A percentile compares a stretch with the other conserved stretches of the same genome.
These are phyloP conservation scores for Byssothecium circinans DNA, from an alignment of 2,329 filamentous ascomycete genomes.

Conservation along the genomic window DNA sequence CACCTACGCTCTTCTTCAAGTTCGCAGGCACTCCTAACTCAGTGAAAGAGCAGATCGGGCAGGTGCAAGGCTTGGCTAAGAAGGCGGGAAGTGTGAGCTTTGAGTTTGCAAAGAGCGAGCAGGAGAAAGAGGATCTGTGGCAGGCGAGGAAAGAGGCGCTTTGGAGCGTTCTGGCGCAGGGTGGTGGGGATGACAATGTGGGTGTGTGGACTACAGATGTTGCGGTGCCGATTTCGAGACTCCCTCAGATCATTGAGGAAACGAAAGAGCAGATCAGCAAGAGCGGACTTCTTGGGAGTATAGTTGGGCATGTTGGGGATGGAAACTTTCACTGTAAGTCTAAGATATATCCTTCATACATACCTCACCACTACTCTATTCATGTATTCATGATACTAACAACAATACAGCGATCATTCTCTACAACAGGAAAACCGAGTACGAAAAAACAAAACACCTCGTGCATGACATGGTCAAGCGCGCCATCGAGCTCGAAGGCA, in stretches of 20 bases:
- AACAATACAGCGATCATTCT: conserved; percentile 58
- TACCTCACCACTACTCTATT: not conserved
- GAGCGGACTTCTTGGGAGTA: conserved; percentile 64
- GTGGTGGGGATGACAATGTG: conserved; percentile 57
- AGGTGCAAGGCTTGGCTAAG: conserved; percentile 65
- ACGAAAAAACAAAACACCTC: conserved; percentile 66
- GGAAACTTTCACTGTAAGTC: conserved; percentile 69
- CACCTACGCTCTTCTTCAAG: conserved; percentile 74
- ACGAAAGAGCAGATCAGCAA: conserved; percentile 68
- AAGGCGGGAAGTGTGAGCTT: conserved; percentile 65
- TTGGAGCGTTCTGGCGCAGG: conserved; percentile 71
- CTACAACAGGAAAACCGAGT: conserved; percentile 66
- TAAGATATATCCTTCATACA: not conserved
- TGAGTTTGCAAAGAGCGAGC: conserved; percentile 65
- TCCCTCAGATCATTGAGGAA: conserved; percentile 76
- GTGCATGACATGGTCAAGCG: conserved; percentile 85
- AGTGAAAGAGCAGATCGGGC: conserved; percentile 76
- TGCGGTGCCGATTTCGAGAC: conserved; percentile 70
- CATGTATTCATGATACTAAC: not conserved
- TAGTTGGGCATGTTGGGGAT: conserved; percentile 75
- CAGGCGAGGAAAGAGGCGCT: conserved; percentile 73
- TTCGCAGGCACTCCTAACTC: conserved; percentile 67
- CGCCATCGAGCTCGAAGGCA: conserved; percentile 82
- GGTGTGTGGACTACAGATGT: conserved; percentile 81
- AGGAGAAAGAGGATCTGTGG: conserved; percentile 72